A percentile compares a stretch with the other conserved stretches of the same genome.
Evolutionary conservation across 2,329 filamentous ascomycete species (phyloP).

Genomic region (Aspergillus tamarii): DNA sequence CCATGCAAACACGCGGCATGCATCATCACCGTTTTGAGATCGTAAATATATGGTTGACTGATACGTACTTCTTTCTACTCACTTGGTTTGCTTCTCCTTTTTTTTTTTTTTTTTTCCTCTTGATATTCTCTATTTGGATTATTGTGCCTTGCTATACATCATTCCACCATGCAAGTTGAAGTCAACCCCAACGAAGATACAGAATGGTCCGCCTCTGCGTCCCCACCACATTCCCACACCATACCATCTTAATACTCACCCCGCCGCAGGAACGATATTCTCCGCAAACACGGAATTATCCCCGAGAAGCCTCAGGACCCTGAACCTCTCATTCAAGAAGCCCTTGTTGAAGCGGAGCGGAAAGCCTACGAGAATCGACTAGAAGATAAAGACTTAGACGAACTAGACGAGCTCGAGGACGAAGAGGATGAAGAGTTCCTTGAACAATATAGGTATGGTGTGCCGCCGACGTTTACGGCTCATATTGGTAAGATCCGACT

Average conservation of each 20-base stretch:
- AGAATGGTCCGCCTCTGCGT: conserved; percentile 67
- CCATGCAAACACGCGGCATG: conserved; percentile 45
- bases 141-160: not conserved
- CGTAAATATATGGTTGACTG: not conserved
- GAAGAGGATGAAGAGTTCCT: conserved; percentile 93
- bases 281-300: conserved; percentile 93
- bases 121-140: conserved; percentile 15
- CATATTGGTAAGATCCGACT: not conserved
- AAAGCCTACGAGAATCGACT: conserved; percentile 89
- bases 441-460: conserved; percentile 70
- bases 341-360: conserved; percentile 77
- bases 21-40: conserved; percentile 13
- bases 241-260: conserved; percentile 15
- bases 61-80: not conserved
- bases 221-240: conserved; percentile 8
- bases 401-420: conserved; percentile 91
- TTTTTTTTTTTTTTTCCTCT: conserved; percentile 25
- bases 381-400: conserved; percentile 92
- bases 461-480: not conserved
- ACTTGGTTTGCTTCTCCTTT: not conserved
- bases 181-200: conserved; percentile 96
- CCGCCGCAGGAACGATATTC: conserved; percentile 87
- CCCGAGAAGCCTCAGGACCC: conserved; percentile 97
- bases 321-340: conserved; percentile 94
- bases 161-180: conserved; percentile 67